These are phyloP conservation scores for Fusarium kyushuense DNA, from an alignment of 2,329 filamentous ascomycete species.

Conservation along the genomic window DNA sequence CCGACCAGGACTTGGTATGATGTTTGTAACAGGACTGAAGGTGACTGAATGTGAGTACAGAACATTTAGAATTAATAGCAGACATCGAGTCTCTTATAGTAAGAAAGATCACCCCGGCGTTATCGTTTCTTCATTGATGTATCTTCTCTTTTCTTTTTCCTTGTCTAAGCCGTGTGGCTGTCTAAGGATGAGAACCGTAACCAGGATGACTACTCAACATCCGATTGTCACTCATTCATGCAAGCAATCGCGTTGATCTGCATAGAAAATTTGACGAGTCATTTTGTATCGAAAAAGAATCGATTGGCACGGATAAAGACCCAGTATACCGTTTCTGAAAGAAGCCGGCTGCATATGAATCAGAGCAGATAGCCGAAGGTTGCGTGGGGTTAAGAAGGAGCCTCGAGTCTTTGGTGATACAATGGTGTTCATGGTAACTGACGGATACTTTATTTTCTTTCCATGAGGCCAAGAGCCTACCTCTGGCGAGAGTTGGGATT, in stretches of 20 bases:
- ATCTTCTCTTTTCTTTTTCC: slow-evolving; percentile 5
- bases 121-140: neutral
- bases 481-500: neutral
- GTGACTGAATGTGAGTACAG: neutral
- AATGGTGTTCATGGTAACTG: slow-evolving; percentile 19
- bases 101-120: neutral
- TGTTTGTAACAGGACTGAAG: neutral
- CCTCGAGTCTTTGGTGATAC: slow-evolving; percentile 23
- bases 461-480: neutral
- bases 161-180: slow-evolving; percentile 13
- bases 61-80: neutral
- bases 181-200: neutral
- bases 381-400: slow-evolving; percentile 15
- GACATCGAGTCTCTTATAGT: slow-evolving; percentile 26
- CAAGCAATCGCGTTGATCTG: slow-evolving; percentile 12
- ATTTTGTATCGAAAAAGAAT: slow-evolving; percentile 13
- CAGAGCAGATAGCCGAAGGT: slow-evolving; percentile 39
- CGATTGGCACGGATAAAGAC: slow-evolving; percentile 5
- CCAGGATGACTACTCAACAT: slow-evolving; percentile 9
- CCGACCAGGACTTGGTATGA: neutral
- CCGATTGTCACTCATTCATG: slow-evolving; percentile 25
- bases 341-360: slow-evolving; percentile 34
- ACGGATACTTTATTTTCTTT: neutral
- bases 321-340: slow-evolving; percentile 30
- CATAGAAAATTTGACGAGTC: slow-evolving; percentile 16